Conservation (phyloP, 1,284 basidiomycete genomes). For the Ustilago bromivora region DNA sequence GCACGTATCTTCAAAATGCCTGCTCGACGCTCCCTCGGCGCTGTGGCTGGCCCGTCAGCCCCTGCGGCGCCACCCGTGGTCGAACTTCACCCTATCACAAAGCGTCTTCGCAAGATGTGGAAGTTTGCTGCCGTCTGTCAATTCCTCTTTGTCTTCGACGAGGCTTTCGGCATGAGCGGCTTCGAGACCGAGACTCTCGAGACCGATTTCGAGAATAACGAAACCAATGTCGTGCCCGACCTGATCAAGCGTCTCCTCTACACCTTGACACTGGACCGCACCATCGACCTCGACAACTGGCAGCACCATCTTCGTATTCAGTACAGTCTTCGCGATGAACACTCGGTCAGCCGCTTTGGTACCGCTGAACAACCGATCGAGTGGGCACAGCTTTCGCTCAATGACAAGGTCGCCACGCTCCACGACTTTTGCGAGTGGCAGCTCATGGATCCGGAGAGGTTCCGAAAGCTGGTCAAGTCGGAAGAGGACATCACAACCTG, state of each 20-base stretch:
- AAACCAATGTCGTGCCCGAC: constrained; percentile 71
- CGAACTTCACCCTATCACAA: constrained; percentile 52
- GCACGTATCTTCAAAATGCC: constrained; percentile 19
- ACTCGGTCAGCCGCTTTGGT: constrained; percentile 47
- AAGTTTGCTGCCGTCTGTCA: constrained; percentile 68
- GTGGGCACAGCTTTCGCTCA: constrained; percentile 72
- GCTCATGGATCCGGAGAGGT: constrained; percentile 72
- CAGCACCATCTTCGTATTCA: constrained; percentile 52
- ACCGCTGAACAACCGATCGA: constrained; percentile 55
- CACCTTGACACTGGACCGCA: constrained; percentile 72
- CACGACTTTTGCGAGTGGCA: constrained; percentile 73
- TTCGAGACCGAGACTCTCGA: constrained; percentile 70
- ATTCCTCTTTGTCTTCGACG: constrained; percentile 68
- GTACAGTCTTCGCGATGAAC: constrained; percentile 47
- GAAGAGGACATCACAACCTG: constrained; percentile 72
- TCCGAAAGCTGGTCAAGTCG: constrained; percentile 72
- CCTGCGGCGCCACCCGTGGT: constrained; percentile 23
- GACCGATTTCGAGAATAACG: constrained; percentile 71
- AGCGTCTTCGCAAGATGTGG: constrained; percentile 60
- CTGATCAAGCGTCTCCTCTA: constrained; percentile 72
- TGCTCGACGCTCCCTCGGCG: constrained; percentile 35
- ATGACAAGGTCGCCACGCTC: constrained; percentile 70
- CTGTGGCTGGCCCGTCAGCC: constrained; percentile 42
- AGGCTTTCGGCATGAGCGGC: constrained; percentile 65
- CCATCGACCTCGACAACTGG: constrained; percentile 69